Conservation (phyloP, 768 basidiomycete species). For the Lactifluus hygrophoroides region DNA sequence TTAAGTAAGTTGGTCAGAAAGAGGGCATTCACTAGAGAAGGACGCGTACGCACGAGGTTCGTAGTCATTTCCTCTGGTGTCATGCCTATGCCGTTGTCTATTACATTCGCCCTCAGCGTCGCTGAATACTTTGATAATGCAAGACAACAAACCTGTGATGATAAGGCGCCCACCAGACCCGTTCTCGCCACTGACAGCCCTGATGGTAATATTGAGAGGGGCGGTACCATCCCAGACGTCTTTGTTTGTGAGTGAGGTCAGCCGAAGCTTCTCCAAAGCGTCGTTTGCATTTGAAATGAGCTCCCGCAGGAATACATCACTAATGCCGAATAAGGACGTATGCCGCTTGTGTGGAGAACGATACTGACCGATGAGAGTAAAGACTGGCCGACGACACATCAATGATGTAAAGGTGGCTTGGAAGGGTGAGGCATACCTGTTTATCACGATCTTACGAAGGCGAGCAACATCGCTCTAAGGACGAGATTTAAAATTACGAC, state of each 20-base stretch:
- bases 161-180: slow-evolving; percentile 63
- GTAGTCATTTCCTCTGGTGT: slow-evolving; percentile 76
- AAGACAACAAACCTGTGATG: slow-evolving; percentile 49
- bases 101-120: neutral
- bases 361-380: slow-evolving; percentile 67
- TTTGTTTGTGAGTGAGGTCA: slow-evolving; percentile 75
- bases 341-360: neutral
- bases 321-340: slow-evolving; percentile 23
- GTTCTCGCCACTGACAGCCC: slow-evolving; percentile 57
- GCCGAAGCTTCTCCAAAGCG: slow-evolving; percentile 88
- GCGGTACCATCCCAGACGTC: slow-evolving; percentile 51
- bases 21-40: neutral
- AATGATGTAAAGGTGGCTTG: slow-evolving; percentile 3
- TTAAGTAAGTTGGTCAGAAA: neutral
- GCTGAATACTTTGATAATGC: neutral
- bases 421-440: slow-evolving; percentile 42
- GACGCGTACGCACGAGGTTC: slow-evolving; percentile 41
- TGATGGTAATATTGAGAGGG: slow-evolving; percentile 85
- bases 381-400: slow-evolving; percentile 39
- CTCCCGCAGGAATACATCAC: slow-evolving; percentile 84
- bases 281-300: slow-evolving; percentile 93
- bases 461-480: slow-evolving; percentile 85
- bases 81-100: slow-evolving; percentile 98
- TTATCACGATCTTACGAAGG: slow-evolving; percentile 87
- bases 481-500: neutral